Evolutionary conservation across 805 yeast genomes (phyloP).

Genomic region (Schwanniomyces yamadae): DNA sequence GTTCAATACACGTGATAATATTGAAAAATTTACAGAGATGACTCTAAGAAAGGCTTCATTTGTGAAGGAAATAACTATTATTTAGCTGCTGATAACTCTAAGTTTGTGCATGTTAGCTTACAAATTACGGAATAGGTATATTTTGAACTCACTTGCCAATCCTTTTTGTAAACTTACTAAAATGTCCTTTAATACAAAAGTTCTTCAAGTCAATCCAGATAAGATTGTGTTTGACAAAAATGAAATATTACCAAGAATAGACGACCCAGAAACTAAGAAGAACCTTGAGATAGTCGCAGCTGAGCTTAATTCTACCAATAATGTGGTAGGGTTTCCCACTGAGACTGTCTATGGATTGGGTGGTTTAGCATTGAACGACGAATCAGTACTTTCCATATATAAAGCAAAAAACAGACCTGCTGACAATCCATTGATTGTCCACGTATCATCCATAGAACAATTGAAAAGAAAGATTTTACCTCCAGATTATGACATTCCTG

Average conservation of each 20-base stretch:
- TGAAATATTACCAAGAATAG: slow-evolving; percentile 43
- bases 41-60: background rate
- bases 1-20: slow-evolving; percentile 7
- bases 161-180: too few relatives aligned
- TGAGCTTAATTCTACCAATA: slow-evolving; percentile 46
- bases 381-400: slow-evolving; percentile 74
- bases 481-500: slow-evolving; percentile 55
- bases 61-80: background rate
- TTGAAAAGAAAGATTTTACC: slow-evolving; percentile 59
- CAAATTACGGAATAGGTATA: too few relatives aligned
- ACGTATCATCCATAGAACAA: slow-evolving; percentile 76
- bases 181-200: slow-evolving; percentile 23
- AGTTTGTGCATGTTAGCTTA: too few relatives aligned
- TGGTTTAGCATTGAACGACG: slow-evolving; percentile 75
- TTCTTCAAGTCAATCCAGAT: slow-evolving; percentile 55
- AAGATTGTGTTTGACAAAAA: slow-evolving; percentile 49
- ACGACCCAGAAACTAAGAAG: slow-evolving; percentile 51
- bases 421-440: slow-evolving; percentile 92
- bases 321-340: slow-evolving; percentile 90
- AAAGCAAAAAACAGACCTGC: slow-evolving; percentile 90
- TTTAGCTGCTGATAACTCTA: too few relatives aligned
- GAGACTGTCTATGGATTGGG: slow-evolving; percentile 98
- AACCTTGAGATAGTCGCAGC: slow-evolving; percentile 60
- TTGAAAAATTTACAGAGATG: slow-evolving; percentile 5
- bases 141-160: background rate